A percentile compares a stretch with the other conserved stretches of the same genome.
Evolutionary conservation across 805 yeast species (phyloP).

Genomic region (Sungouiella blattae): DNA sequence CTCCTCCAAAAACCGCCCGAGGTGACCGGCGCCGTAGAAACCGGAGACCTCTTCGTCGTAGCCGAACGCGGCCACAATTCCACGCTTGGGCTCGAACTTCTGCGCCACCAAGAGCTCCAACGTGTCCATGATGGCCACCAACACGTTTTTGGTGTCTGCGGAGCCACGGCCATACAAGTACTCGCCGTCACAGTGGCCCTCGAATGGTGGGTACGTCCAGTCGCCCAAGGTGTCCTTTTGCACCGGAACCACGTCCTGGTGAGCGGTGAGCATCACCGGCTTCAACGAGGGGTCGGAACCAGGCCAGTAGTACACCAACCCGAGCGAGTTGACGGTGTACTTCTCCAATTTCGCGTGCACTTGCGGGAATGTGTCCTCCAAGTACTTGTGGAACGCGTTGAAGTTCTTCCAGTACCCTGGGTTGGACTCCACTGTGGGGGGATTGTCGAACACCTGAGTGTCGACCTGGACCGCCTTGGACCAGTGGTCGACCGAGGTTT

Average conservation of each 20-base stretch:
- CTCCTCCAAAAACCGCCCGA: constrained; percentile 13
- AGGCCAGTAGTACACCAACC: constrained; percentile 37
- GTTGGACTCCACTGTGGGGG: constrained; percentile 13
- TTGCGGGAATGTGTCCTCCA: constrained; percentile 30
- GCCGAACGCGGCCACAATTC: constrained; percentile 16
- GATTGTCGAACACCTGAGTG: constrained; percentile 16
- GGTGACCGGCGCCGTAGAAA: constrained; percentile 10
- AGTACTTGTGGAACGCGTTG: constrained; percentile 26
- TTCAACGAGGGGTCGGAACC: constrained; percentile 27
- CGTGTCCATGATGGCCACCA: constrained; percentile 15
- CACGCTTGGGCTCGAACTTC: constrained; percentile 10
- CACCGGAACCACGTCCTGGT: constrained; percentile 42
- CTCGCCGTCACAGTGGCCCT: constrained; percentile 31
- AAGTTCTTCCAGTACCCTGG: constrained; percentile 19
- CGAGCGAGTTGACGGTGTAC: constrained; percentile 33
- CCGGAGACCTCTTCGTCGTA: constrained; percentile 20
- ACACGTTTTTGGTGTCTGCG: constrained; percentile 16
- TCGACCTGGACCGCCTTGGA: constrained; percentile 16
- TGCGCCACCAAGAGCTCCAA: constrained; percentile 12
- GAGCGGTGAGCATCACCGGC: constrained; percentile 38
- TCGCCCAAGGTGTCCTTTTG: constrained; percentile 34
- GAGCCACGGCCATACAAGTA: constrained; percentile 18
- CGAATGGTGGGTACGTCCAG: constrained; percentile 38
- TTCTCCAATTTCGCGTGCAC: constrained; percentile 30
- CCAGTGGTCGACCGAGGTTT: constrained; percentile 8